Conservation (phyloP, 1,284 basidiomycete species). For the Cutaneotrichosporon spelunceum region DNA sequence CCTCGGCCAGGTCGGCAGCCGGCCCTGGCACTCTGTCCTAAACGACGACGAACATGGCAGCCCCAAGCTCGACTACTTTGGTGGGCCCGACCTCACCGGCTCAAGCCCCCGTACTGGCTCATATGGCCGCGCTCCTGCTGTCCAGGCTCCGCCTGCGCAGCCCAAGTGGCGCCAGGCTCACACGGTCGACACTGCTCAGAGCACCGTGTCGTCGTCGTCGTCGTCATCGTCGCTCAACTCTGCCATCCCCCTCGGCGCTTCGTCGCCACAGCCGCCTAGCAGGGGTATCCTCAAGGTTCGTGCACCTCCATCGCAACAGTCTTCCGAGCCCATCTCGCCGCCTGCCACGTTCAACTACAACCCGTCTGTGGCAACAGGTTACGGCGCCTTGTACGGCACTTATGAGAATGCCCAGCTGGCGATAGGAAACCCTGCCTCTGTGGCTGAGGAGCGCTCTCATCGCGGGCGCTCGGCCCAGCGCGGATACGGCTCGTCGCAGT, state of each 20-base stretch:
- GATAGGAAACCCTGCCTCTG: slow-evolving; percentile 28
- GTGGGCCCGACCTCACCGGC: slow-evolving; percentile 56
- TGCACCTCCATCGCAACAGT: slow-evolving; percentile 18
- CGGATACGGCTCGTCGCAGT: slow-evolving; percentile 29
- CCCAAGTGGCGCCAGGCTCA: slow-evolving; percentile 49
- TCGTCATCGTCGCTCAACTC: slow-evolving; percentile 34
- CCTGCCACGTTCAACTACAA: slow-evolving; percentile 51
- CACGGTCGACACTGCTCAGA: slow-evolving; percentile 23
- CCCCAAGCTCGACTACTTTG: slow-evolving; percentile 61
- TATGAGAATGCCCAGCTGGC: slow-evolving; percentile 23
- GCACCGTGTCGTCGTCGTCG: slow-evolving; percentile 20
- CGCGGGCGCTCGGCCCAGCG: slow-evolving; percentile 39
- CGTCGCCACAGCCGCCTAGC: slow-evolving; percentile 29
- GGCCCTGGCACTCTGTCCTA: slow-evolving; percentile 28
- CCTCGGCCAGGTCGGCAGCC: slow-evolving; percentile 40
- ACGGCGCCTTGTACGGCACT: slow-evolving; percentile 44
- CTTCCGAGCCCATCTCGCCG: slow-evolving; percentile 29
- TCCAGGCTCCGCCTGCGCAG: slow-evolving; percentile 41
- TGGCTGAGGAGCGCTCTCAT: slow-evolving; percentile 14
- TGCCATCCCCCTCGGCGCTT: background rate
- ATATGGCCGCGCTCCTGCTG: slow-evolving; percentile 32
- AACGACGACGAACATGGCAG: slow-evolving; percentile 56
- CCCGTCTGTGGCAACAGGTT: slow-evolving; percentile 51
- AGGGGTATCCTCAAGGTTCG: slow-evolving; percentile 49
- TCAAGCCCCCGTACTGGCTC: slow-evolving; percentile 13